Evolutionary conservation across 192 early-diverging fungal species (phyloP).

Genomic region (Allomyces macrogynus): DNA sequence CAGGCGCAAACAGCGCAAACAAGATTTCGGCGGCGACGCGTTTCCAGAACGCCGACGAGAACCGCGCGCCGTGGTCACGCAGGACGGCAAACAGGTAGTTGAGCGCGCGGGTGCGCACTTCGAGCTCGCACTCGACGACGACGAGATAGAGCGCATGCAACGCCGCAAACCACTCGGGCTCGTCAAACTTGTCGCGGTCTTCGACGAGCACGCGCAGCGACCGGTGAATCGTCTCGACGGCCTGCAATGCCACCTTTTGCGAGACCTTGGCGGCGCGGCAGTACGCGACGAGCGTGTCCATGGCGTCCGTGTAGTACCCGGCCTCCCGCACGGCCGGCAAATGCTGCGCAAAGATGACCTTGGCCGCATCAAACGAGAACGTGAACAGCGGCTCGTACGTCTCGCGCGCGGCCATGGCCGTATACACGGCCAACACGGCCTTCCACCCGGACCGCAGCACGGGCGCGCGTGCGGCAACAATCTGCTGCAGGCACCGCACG

Average conservation of each 20-base stretch:
- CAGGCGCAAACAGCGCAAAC: conserved; percentile 68
- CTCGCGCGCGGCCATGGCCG: conserved; percentile 39
- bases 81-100: conserved; percentile 67
- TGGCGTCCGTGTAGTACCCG: not conserved
- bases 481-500: conserved; percentile 52
- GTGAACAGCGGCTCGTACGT: conserved; percentile 44
- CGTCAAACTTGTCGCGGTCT: not conserved
- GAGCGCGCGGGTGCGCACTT: conserved; percentile 70
- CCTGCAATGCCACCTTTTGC: not conserved
- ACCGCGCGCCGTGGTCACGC: conserved; percentile 48
- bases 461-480: conserved; percentile 46
- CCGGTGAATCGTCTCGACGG: not conserved
- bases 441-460: conserved; percentile 71
- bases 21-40: conserved; percentile 60
- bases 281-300: not conserved
- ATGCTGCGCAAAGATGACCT: conserved; percentile 31
- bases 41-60: conserved; percentile 61
- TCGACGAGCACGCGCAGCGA: not conserved
- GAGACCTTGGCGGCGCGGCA: not conserved
- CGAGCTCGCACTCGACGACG: conserved; percentile 76
- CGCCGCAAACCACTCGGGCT: conserved; percentile 50
- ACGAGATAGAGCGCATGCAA: conserved; percentile 72
- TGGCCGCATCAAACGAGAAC: conserved; percentile 52
- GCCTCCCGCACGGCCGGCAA: conserved; percentile 12
- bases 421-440: conserved; percentile 37